Evolutionary conservation across 1,284 basidiomycete genomes (phyloP).

Genomic region (Papiliotrema flavescens): DNA sequence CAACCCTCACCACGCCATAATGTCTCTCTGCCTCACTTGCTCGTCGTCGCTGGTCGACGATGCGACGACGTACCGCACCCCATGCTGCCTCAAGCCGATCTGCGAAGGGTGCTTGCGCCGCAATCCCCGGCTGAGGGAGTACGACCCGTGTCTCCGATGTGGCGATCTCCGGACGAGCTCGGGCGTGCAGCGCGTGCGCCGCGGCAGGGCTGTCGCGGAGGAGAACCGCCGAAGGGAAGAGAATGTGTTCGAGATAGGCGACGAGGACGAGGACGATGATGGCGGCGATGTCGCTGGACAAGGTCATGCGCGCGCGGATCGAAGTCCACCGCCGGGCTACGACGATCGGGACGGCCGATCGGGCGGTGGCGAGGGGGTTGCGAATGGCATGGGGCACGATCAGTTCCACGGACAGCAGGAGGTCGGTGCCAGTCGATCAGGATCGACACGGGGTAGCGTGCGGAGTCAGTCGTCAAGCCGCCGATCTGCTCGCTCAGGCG

Average conservation of each 20-base stretch:
- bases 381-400: too few species aligned
- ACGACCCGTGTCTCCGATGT: conserved; percentile 41
- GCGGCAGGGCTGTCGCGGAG: neutral
- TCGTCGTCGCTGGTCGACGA: conserved; percentile 20
- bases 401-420: too few species aligned
- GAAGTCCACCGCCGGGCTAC: conserved; percentile 20
- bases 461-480: conserved; percentile 5
- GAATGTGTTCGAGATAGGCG: conserved; percentile 12
- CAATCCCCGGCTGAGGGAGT: conserved; percentile 40
- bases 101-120: conserved; percentile 29
- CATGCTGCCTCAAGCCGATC: conserved; percentile 39
- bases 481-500: conserved; percentile 9
- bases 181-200: conserved; percentile 1
- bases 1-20: neutral
- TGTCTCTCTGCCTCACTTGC: conserved; percentile 30
- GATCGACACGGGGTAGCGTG: conserved; percentile 12
- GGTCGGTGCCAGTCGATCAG: conserved; percentile 11
- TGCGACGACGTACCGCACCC: conserved; percentile 18
- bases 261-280: conserved; percentile 12
- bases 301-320: too few species aligned
- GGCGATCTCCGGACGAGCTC: conserved; percentile 24
- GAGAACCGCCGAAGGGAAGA: neutral
- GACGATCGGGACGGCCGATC: conserved; percentile 4
- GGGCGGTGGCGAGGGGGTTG: neutral
- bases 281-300: conserved; percentile 8